phyloP scores from a whole-genome alignment of 176 grass and related monocot species.

The Leersia perrieri region DNA sequence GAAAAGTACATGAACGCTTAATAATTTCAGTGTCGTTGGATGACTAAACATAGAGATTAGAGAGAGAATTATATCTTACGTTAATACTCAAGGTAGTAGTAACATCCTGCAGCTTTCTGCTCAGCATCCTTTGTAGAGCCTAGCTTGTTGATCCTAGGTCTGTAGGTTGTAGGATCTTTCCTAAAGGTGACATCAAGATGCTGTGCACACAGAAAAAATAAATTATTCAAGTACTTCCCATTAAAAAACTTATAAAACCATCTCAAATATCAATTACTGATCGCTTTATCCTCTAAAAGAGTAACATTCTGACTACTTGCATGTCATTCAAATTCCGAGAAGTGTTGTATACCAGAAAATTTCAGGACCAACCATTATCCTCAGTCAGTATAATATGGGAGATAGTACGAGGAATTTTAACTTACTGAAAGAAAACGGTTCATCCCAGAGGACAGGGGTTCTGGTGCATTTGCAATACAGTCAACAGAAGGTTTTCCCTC shows the following conservation, averaged over 20 bases:
- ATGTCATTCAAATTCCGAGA: background rate
- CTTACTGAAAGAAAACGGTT: conserved; percentile 75
- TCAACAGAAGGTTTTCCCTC: conserved; percentile 66
- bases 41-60: background rate
- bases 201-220: conserved; percentile 1
- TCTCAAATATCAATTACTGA: background rate
- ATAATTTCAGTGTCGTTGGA: background rate
- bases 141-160: conserved; percentile 81
- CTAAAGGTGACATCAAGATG: conserved; percentile 81
- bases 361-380: background rate
- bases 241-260: background rate
- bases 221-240: background rate
- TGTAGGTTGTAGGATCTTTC: conserved; percentile 76
- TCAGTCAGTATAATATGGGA: background rate
- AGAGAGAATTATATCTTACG: conserved; percentile 19
- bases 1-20: background rate
- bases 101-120: conserved; percentile 70
- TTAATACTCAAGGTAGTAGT: conserved; percentile 88
- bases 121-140: conserved; percentile 71
- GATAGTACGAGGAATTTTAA: background rate
- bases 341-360: background rate
- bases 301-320: background rate
- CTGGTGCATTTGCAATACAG: conserved; percentile 61
- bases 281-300: conserved; percentile 4
- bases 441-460: conserved; percentile 64